Percentiles rank a stretch among this genome's conserved stretches.
These are phyloP conservation scores for Hericium alpestre DNA, from an alignment of 768 basidiomycete species.

Conservation along the genomic window DNA sequence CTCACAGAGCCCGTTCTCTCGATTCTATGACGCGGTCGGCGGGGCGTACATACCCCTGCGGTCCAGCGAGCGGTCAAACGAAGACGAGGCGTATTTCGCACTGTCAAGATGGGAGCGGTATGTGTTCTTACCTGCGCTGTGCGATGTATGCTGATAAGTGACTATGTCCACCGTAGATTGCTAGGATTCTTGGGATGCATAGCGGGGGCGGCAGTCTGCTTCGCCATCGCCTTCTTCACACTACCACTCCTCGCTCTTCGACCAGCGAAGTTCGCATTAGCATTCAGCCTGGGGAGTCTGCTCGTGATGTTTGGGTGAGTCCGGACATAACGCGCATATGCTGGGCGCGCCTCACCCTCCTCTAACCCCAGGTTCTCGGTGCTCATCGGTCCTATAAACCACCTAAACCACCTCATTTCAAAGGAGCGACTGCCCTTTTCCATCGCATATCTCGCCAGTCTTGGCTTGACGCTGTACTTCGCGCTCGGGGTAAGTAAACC, in stretches of 20 bases:
- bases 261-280: conserved; percentile 84
- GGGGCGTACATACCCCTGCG: conserved; percentile 84
- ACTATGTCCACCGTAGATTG: conserved; percentile 36
- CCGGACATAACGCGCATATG: background rate
- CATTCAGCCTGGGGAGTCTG: conserved; percentile 81
- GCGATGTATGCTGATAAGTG: background rate
- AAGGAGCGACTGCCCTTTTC: conserved; percentile 81
- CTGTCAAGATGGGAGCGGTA: conserved; percentile 90
- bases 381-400: conserved; percentile 85
- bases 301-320: conserved; percentile 90
- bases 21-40: conserved; percentile 80
- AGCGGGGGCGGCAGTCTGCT: conserved; percentile 86
- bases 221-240: conserved; percentile 82
- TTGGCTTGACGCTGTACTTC: conserved; percentile 85
- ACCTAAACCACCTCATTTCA: conserved; percentile 78
- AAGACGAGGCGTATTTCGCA: conserved; percentile 94
- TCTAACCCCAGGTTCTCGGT: conserved; percentile 55
- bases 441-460: conserved; percentile 67
- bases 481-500: conserved; percentile 63
- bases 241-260: conserved; percentile 62
- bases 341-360: background rate
- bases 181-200: conserved; percentile 87
- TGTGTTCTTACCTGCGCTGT: conserved; percentile 9
- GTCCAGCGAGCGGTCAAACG: conserved; percentile 72
- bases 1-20: conserved; percentile 56